Percentiles rank a stretch among this genome's conserved stretches.
Evolutionary conservation across 2,329 filamentous ascomycete genomes (phyloP).

Genomic region (Graphilbum fragrans): DNA sequence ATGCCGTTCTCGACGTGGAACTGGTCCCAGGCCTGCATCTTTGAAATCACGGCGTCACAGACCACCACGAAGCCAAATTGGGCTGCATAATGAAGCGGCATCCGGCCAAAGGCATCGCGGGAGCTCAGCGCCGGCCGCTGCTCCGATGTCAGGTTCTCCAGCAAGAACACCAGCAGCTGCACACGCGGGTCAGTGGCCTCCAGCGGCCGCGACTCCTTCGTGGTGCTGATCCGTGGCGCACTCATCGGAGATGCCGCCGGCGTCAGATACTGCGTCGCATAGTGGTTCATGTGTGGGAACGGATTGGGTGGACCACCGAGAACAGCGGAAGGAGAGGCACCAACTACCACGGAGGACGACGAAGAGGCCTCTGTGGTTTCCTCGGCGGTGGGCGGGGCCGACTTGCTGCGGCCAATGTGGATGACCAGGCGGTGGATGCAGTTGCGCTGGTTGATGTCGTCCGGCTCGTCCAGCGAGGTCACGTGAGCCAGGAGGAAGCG

Average conservation of each 20-base stretch:
- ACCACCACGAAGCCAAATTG: constrained; percentile 92
- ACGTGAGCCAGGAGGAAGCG: constrained; percentile 57
- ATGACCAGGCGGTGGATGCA: constrained; percentile 89
- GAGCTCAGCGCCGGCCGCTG: constrained; percentile 58
- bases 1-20: constrained; percentile 79
- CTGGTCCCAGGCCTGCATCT: constrained; percentile 80
- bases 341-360: too few relatives aligned
- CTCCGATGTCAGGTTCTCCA: constrained; percentile 54
- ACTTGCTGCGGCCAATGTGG: constrained; percentile 70
- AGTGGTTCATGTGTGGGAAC: constrained; percentile 32
- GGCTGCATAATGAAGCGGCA: constrained; percentile 85
- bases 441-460: constrained; percentile 90
- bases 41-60: constrained; percentile 74
- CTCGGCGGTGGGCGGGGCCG: constrained; percentile 17
- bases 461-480: constrained; percentile 65
- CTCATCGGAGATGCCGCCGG: constrained; percentile 59
- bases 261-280: constrained; percentile 64
- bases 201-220: constrained; percentile 55
- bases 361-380: constrained; percentile 13
- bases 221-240: constrained; percentile 47
- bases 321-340: background rate
- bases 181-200: constrained; percentile 64
- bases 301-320: constrained; percentile 23
- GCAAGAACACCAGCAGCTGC: constrained; percentile 46
- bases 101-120: constrained; percentile 67